These are phyloP conservation scores for Macrocystidia cucumis DNA, from an alignment of 1,284 basidiomycete species.

Conservation along the genomic window DNA sequence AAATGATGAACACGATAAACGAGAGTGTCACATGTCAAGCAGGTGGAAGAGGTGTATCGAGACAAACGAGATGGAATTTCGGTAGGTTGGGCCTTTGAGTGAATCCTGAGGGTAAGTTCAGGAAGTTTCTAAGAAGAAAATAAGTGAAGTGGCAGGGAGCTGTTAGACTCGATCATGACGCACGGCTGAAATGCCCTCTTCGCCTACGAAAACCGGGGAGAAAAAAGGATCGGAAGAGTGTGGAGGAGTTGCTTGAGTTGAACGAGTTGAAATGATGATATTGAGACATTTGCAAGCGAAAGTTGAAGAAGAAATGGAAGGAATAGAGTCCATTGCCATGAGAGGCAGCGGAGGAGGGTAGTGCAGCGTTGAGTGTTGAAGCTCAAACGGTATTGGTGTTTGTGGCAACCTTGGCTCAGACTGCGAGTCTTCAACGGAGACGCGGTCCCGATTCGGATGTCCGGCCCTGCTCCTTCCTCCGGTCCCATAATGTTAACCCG, in stretches of 20 bases:
- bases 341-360: slow-evolving; percentile 11
- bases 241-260: slow-evolving; percentile 17
- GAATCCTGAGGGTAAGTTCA: slow-evolving; percentile 63
- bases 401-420: slow-evolving; percentile 11
- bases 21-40: slow-evolving; percentile 56
- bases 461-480: too few relatives aligned
- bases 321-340: slow-evolving; percentile 18
- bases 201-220: slow-evolving; percentile 50
- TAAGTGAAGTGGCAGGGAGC: slow-evolving; percentile 7
- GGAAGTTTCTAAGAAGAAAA: slow-evolving; percentile 44
- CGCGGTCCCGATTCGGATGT: slow-evolving; percentile 19
- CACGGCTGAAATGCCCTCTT: slow-evolving; percentile 62
- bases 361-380: slow-evolving; percentile 11
- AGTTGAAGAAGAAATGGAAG: slow-evolving; percentile 10
- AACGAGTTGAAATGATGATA: slow-evolving; percentile 38
- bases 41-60: slow-evolving; percentile 59
- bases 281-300: slow-evolving; percentile 67
- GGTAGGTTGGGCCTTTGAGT: slow-evolving; percentile 39
- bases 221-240: slow-evolving; percentile 41
- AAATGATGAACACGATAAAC: slow-evolving; percentile 67
- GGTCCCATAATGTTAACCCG: too few relatives aligned
- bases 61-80: slow-evolving; percentile 38
- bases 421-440: too few relatives aligned
- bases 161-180: slow-evolving; percentile 17
- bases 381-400: too few relatives aligned